Evolutionary conservation across 768 basidiomycete genomes (phyloP).

Genomic region (Naganishia friedmannii): DNA sequence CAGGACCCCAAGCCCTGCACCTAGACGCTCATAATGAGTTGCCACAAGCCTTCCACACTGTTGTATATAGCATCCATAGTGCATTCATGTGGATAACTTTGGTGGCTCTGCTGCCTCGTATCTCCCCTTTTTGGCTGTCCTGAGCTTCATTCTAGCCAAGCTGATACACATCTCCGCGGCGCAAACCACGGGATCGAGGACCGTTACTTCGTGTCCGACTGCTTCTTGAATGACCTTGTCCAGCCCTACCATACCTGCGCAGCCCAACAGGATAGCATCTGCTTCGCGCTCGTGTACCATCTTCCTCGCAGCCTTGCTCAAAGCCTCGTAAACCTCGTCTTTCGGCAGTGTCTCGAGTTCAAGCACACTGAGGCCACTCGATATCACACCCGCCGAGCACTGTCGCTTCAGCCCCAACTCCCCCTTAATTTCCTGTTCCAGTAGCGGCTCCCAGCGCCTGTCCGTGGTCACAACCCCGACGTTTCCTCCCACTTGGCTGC

Average conservation of each 20-base stretch:
- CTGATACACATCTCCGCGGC: conserved; percentile 37
- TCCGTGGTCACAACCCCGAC: conserved; percentile 41
- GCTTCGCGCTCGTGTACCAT: conserved; percentile 32
- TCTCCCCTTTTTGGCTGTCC: conserved; percentile 37
- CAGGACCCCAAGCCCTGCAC: conserved; percentile 16
- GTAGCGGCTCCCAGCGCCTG: conserved; percentile 42
- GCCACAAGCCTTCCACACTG: not conserved
- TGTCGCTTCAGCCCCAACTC: conserved; percentile 28
- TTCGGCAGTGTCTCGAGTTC: conserved; percentile 39
- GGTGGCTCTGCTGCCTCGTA: conserved; percentile 30
- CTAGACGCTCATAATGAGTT: not conserved
- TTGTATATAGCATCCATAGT: conserved; percentile 11
- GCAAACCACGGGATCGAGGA: conserved; percentile 39
- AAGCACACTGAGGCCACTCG: conserved; percentile 38
- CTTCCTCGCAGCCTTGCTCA: conserved; percentile 31
- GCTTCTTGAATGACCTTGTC: conserved; percentile 34
- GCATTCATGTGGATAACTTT: not conserved
- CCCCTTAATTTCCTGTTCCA: conserved; percentile 39
- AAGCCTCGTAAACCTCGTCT: conserved; percentile 29
- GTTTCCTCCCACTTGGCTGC: conserved; percentile 31
- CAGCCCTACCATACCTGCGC: conserved; percentile 45
- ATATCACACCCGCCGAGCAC: conserved; percentile 37
- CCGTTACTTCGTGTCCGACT: conserved; percentile 33
- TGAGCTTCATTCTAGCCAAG: conserved; percentile 31
- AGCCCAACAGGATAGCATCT: conserved; percentile 40